A percentile compares a stretch with the other conserved stretches of the same genome.
Conservation (phyloP, 371 early-diverging fungal species). For the Encephalitozoon intestinalis region DNA sequence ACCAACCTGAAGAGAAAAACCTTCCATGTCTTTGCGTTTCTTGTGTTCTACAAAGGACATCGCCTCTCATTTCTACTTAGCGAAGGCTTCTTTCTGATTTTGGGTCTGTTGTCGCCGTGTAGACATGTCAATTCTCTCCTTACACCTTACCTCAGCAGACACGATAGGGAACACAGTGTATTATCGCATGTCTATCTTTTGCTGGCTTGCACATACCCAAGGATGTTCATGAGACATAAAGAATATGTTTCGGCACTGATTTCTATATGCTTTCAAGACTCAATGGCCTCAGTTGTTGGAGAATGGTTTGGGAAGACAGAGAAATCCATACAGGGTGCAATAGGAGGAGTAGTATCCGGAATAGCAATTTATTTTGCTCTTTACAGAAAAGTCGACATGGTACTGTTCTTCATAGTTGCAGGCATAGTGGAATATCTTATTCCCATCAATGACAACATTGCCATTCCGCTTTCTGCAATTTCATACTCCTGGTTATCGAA, state of each 20-base stretch:
- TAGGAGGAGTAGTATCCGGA: constrained; percentile 2
- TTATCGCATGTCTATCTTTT: constrained; percentile 28
- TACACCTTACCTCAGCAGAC: constrained; percentile 1
- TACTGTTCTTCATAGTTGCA: constrained; percentile 18
- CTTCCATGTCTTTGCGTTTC: constrained; percentile 30
- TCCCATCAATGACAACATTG: constrained; percentile 35
- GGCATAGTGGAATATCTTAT: constrained; percentile 25
- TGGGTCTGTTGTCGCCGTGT: not conserved
- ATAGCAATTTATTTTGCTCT: constrained; percentile 7
- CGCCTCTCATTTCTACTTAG: not conserved
- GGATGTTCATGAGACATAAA: constrained; percentile 3
- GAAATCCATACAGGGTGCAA: constrained; percentile 19
- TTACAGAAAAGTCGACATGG: not conserved
- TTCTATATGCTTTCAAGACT: constrained; percentile 31
- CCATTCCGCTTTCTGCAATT: constrained; percentile 28
- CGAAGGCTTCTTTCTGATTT: constrained; percentile 9
- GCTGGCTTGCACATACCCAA: constrained; percentile 1
- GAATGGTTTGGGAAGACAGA: not conserved
- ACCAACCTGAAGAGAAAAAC: constrained; percentile 30
- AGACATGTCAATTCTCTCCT: not conserved
- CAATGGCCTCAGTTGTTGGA: constrained; percentile 30
- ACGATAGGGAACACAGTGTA: not conserved
- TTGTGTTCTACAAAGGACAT: constrained; percentile 15
- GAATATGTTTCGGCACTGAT: constrained; percentile 20
- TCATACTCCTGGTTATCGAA: constrained; percentile 2